Conservation (phyloP, 2,329 filamentous ascomycete species). For the Colletotrichum sp. region DNA sequence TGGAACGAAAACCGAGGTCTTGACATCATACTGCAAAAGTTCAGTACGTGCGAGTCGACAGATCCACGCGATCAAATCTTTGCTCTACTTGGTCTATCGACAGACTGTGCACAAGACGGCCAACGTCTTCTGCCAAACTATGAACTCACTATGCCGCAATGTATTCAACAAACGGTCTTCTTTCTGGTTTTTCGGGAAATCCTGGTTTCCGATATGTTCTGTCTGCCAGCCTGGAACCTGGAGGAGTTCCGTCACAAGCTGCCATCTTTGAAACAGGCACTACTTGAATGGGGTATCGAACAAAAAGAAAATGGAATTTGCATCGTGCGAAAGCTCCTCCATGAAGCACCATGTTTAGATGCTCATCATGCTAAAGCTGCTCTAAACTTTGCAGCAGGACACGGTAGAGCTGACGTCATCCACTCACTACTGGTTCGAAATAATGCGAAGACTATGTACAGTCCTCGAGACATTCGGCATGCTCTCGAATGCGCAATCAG, state of each 20-base stretch:
- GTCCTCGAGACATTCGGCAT: too few relatives aligned
- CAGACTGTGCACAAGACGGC: neutral
- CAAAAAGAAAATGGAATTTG: too few relatives aligned
- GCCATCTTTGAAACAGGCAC: too few relatives aligned
- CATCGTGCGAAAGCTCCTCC: too few relatives aligned
- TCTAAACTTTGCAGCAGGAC: too few relatives aligned
- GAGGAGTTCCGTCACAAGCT: too few relatives aligned
- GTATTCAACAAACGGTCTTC: neutral
- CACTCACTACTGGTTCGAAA: too few relatives aligned
- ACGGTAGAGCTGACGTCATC: too few relatives aligned
- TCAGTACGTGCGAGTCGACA: neutral
- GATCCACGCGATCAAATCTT: neutral
- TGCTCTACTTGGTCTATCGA: neutral
- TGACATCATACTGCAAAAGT: neutral
- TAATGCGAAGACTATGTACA: too few relatives aligned
- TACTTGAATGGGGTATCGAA: neutral
- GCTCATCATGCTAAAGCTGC: too few relatives aligned
- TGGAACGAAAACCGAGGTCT: neutral
- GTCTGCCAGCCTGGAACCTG: neutral
- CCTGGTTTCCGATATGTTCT: rapidly evolving
- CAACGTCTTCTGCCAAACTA: neutral
- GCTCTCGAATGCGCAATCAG: too few relatives aligned
- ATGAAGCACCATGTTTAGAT: too few relatives aligned
- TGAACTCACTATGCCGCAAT: neutral
- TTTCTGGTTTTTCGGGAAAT: neutral